Evolutionary conservation across 441 rosid genomes (phyloP), one percentile per base, ranked within the genome.

Genomic region (Hura crepitans): DNA sequence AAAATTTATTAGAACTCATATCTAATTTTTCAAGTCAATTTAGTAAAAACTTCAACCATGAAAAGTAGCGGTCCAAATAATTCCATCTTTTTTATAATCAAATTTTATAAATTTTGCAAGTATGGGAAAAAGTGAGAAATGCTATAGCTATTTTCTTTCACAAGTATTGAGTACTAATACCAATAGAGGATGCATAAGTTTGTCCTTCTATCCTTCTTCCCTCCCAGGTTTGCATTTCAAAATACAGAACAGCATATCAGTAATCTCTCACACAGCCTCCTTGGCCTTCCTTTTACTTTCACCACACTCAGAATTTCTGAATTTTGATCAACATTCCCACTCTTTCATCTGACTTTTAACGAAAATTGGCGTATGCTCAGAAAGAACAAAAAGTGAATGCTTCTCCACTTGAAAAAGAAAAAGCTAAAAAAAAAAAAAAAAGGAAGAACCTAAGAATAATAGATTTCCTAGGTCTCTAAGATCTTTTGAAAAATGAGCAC

Each of bases 201-300:
- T 60, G 8, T 47, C 22, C 23, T 39, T 42, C 65, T 62, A 0
- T 62, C 49, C 25, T 39, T 11, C n/a, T 39, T 20, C 49, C 23
- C 65, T 13, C 42, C 17, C 47, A 37, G 13, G 47, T 37, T 25
- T 62, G 47, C 65, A 62, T 37, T 62, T 62, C 18, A 39, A 62
- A 45, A 62, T 39, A 46, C 49, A 62, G 49, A 35, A 62, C 7
- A 22, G 3, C 49, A 39, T 14, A 58, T 37, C 33, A 17, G 42
- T 58, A 58, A 18, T 30, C 62, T 58, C 33, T 30, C 42, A 27
- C 42, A 15, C 39, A 4, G 39, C 22, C 62, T 30, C 62, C 62
- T 30, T 0, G 22, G 22, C 39, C 37, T 58, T 30, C 42, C 42
- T 15, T 30, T 58, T 58, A 28, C 62, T 58, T 58, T 28, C 22